These are phyloP conservation scores for Sphagnum fallax DNA, from an alignment of 228 moss, liverwort and hornwort species.

Conservation along the genomic window DNA sequence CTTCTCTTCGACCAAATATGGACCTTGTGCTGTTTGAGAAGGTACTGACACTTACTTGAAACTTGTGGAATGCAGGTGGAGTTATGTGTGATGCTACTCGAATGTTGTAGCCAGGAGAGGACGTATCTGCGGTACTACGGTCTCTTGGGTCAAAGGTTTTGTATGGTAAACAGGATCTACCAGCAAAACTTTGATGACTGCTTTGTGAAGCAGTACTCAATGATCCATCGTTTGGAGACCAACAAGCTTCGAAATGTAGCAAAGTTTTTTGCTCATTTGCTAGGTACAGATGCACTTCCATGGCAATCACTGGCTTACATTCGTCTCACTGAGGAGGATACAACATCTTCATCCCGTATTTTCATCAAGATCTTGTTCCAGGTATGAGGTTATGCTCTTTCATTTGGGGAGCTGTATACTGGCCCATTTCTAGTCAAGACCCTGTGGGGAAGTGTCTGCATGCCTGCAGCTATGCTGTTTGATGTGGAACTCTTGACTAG, in stretches of 20 bases:
- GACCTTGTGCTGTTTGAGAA: no score
- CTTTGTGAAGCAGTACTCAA: slow-evolving; percentile 83
- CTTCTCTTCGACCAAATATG: no score
- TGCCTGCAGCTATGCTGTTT: no score
- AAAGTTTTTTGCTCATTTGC: slow-evolving; percentile 77
- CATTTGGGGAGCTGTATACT: no score
- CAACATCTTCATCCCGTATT: slow-evolving; percentile 80
- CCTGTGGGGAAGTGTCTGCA: no score
- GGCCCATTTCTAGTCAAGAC: no score
- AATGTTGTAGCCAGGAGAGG: slow-evolving; percentile 88
- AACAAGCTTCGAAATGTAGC: slow-evolving; percentile 92
- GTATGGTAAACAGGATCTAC: slow-evolving; percentile 77
- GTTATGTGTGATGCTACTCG: slow-evolving; percentile 87
- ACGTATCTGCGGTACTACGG: slow-evolving; percentile 81
- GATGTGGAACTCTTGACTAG: no score
- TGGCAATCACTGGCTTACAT: slow-evolving; percentile 83
- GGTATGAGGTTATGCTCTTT: slow-evolving; percentile 5
- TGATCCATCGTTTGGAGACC: slow-evolving; percentile 84
- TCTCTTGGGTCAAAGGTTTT: slow-evolving; percentile 72
- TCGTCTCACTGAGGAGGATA: slow-evolving; percentile 83
- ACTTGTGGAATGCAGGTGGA: slow-evolving; percentile 48
- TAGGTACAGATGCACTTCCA: slow-evolving; percentile 75
- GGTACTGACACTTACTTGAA: neutral
- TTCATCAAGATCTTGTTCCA: slow-evolving; percentile 92
- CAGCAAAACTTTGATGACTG: slow-evolving; percentile 81